Evolutionary conservation across 2,329 filamentous ascomycete genomes (phyloP).

Genomic region (Xylariales sp.): DNA sequence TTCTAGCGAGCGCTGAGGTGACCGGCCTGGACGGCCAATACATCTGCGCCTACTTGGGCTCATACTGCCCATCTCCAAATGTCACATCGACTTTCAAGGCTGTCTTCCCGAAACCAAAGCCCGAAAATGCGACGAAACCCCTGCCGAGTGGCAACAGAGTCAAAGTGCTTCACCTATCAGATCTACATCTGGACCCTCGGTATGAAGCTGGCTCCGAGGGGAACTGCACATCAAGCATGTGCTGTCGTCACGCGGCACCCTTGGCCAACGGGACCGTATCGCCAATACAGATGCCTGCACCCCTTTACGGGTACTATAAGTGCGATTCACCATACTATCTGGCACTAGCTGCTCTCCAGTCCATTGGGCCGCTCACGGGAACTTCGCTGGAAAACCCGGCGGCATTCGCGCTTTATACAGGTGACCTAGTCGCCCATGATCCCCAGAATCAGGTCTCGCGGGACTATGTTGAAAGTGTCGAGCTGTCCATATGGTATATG

Average conservation of each 20-base stretch:
- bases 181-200: conserved; percentile 51
- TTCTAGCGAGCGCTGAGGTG: conserved; percentile 49
- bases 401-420: conserved; percentile 52
- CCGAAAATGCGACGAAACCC: conserved; percentile 36
- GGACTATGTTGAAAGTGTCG: conserved; percentile 48
- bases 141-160: conserved; percentile 46
- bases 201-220: conserved; percentile 49
- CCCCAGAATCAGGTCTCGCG: conserved; percentile 44
- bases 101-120: conserved; percentile 52
- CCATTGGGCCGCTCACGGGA: conserved; percentile 51
- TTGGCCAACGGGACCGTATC: conserved; percentile 28
- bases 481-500: conserved; percentile 48
- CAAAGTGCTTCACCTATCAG: conserved; percentile 52
- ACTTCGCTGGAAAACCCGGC: conserved; percentile 41
- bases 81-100: conserved; percentile 38
- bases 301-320: conserved; percentile 48
- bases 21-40: conserved; percentile 50
- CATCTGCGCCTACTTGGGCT: conserved; percentile 48
- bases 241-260: conserved; percentile 42
- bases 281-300: conserved; percentile 41
- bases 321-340: conserved; percentile 58
- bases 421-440: conserved; percentile 53
- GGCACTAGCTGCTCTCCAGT: conserved; percentile 49
- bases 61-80: conserved; percentile 42
- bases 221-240: conserved; percentile 46